These are phyloP conservation scores for Ophiorrhiza pumila DNA, from an alignment of 257 asterid species.

Conservation along the genomic window DNA sequence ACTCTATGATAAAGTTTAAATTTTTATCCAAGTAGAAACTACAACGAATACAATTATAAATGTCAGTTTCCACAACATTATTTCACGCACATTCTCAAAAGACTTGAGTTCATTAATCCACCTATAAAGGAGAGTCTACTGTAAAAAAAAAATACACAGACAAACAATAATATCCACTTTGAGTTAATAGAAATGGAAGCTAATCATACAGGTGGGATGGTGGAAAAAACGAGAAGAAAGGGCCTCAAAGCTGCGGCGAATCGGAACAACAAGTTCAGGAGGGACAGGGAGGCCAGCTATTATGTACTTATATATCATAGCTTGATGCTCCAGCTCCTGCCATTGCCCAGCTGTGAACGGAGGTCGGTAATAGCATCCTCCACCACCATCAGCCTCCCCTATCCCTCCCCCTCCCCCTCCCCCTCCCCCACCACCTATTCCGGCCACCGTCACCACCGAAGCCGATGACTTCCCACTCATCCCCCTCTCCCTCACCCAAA, in stretches of 20 bases:
- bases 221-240: constrained; percentile 73
- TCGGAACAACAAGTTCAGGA: constrained; percentile 81
- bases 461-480: constrained; percentile 25
- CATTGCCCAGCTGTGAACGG: constrained; percentile 91
- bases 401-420: constrained; percentile 53
- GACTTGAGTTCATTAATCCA: constrained; percentile 1
- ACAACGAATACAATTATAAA: not conserved
- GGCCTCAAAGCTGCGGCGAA: constrained; percentile 85
- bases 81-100: not conserved
- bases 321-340: constrained; percentile 99
- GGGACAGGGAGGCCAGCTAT: constrained; percentile 88
- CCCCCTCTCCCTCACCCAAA: constrained; percentile 26
- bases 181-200: constrained; percentile 10
- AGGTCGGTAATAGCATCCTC: constrained; percentile 57
- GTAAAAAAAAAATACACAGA: not conserved
- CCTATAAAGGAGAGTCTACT: not conserved
- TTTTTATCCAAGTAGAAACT: not conserved
- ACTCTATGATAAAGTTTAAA: not conserved
- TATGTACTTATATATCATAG: constrained; percentile 90
- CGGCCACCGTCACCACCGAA: constrained; percentile 28
- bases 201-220: constrained; percentile 62
- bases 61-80: not conserved
- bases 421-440: constrained; percentile 36
- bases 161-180: not conserved
- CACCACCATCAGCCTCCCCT: constrained; percentile 52